Percentiles rank a stretch among this genome's conserved stretches.
These are phyloP conservation scores for Claviceps sorghi DNA, from an alignment of 2,329 filamentous ascomycete genomes.

Conservation along the genomic window DNA sequence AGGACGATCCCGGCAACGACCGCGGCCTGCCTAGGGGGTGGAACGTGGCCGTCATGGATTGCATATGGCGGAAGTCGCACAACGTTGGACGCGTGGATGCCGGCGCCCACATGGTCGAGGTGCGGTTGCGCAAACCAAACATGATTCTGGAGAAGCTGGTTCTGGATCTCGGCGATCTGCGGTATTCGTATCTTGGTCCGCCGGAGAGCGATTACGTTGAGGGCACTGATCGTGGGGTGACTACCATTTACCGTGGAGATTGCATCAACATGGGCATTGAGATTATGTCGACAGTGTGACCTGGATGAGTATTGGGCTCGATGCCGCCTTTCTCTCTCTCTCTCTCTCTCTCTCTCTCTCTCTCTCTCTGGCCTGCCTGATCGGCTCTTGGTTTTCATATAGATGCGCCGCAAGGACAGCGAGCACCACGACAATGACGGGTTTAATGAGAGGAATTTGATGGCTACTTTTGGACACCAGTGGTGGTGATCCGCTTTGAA, in stretches of 20 bases:
- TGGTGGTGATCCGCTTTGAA: no score
- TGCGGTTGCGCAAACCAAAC: conserved; percentile 18
- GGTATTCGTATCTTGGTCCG: conserved; percentile 22
- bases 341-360: background rate
- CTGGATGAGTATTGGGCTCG: background rate
- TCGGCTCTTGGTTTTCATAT: no score
- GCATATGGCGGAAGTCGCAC: conserved; percentile 32
- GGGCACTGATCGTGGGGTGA: background rate
- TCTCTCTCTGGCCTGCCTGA: no score
- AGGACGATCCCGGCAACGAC: conserved; percentile 10
- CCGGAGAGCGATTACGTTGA: conserved; percentile 15
- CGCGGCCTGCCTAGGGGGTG: conserved; percentile 32
- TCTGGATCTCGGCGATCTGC: conserved; percentile 18
- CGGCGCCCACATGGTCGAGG: conserved; percentile 17
- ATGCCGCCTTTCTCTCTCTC: background rate
- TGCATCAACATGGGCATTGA: conserved; percentile 3
- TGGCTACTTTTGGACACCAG: no score
- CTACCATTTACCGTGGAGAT: conserved; percentile 1
- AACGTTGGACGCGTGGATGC: conserved; percentile 10
- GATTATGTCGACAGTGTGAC: background rate
- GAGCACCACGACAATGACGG: no score
- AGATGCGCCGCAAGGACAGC: no score
- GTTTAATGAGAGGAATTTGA: no score
- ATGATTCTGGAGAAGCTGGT: conserved; percentile 24
- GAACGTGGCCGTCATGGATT: conserved; percentile 32